Conservation (phyloP, 768 basidiomycete species). For the Wakefieldia striispora region DNA sequence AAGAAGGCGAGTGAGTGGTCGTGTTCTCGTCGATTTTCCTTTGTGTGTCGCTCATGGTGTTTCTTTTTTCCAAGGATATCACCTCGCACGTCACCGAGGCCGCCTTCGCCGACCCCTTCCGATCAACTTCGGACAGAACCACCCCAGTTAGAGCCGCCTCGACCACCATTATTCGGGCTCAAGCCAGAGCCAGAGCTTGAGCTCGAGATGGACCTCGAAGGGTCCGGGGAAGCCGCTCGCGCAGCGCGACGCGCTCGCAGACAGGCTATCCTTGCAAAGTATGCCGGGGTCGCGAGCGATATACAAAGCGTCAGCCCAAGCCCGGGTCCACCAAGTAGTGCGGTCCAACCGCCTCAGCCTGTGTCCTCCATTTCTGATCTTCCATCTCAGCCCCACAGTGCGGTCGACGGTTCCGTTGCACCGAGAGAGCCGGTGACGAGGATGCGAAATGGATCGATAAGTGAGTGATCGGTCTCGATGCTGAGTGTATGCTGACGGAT, state of each 20-base stretch:
- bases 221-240: conserved; percentile 59
- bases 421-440: conserved; percentile 7
- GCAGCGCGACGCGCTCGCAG: conserved; percentile 68
- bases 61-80: conserved; percentile 53
- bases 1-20: conserved; percentile 91
- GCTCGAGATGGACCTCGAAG: conserved; percentile 51
- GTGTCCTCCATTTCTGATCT: conserved; percentile 61
- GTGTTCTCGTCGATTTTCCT: conserved; percentile 2
- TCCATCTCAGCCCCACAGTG: conserved; percentile 53
- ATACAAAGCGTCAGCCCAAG: conserved; percentile 50
- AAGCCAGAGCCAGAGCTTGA: conserved; percentile 43
- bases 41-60: conserved; percentile 6
- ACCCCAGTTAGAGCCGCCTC: conserved; percentile 18
- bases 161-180: conserved; percentile 8
- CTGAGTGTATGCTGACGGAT: background rate
- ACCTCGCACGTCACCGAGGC: conserved; percentile 42
- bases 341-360: conserved; percentile 67
- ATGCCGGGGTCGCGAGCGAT: conserved; percentile 47
- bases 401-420: conserved; percentile 33
- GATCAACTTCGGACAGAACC: conserved; percentile 12
- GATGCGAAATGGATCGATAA: conserved; percentile 19
- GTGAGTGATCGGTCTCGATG: conserved; percentile 13
- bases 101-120: conserved; percentile 26
- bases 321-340: conserved; percentile 68
- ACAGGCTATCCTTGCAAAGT: conserved; percentile 79